phyloP scores from a whole-genome alignment of 2,329 filamentous ascomycete species.

The Aspergillus aculeatinus region DNA sequence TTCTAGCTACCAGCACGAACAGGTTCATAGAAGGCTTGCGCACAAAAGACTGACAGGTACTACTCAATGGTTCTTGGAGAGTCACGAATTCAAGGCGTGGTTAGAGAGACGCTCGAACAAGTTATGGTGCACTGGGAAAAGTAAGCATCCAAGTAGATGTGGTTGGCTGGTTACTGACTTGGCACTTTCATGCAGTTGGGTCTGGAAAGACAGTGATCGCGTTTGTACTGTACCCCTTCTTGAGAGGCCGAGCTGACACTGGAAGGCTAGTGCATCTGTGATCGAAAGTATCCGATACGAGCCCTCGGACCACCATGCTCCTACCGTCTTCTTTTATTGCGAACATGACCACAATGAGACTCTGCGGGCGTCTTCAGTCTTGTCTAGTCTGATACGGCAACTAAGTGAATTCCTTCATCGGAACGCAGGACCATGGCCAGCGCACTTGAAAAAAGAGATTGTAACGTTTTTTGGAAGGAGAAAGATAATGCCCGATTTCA shows the following conservation, averaged over 20 bases:
- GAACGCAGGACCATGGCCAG: constrained; percentile 1
- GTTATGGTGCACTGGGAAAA: constrained; percentile 24
- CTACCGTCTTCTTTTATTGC: constrained; percentile 22
- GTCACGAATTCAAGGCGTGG: constrained; percentile 19
- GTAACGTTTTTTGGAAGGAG: constrained; percentile 13
- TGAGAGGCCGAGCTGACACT: background rate
- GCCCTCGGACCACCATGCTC: background rate
- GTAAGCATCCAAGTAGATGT: background rate
- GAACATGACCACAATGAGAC: constrained; percentile 12
- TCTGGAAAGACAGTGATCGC: constrained; percentile 18
- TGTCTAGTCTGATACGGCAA: constrained; percentile 24
- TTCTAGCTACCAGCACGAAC: constrained; percentile 21
- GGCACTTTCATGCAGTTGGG: background rate
- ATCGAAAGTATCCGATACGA: constrained; percentile 13
- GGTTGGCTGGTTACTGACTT: background rate
- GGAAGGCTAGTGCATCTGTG: background rate
- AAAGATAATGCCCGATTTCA: constrained; percentile 16
- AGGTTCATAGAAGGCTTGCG: constrained; percentile 19
- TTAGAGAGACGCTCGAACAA: constrained; percentile 10
- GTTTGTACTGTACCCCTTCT: background rate
- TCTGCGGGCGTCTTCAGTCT: constrained; percentile 7
- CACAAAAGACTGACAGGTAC: constrained; percentile 20
- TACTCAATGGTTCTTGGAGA: constrained; percentile 20
- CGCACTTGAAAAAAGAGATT: background rate
- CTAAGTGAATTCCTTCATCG: constrained; percentile 12